Evolutionary conservation across 2,329 filamentous ascomycete genomes (phyloP).

Genomic region (Zymoseptoria tritici): DNA sequence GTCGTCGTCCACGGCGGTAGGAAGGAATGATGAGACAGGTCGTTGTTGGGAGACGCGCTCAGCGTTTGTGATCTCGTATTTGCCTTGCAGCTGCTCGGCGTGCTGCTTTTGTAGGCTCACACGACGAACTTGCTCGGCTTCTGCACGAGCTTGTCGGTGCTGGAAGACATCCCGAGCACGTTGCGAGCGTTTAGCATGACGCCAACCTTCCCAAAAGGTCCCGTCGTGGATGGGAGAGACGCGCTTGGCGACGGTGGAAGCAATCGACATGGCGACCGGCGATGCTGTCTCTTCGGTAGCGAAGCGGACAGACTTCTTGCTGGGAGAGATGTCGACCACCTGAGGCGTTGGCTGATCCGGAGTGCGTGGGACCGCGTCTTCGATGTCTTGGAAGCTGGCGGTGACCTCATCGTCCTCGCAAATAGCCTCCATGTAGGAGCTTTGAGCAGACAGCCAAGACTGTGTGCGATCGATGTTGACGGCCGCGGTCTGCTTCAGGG

Average conservation of each 20-base stretch:
- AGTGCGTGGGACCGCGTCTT: conserved; percentile 25
- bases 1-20: conserved; percentile 31
- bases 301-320: conserved; percentile 72
- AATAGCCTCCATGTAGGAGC: conserved; percentile 49
- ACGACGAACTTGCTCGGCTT: conserved; percentile 77
- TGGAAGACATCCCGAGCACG: conserved; percentile 70
- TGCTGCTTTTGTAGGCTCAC: conserved; percentile 66
- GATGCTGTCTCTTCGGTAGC: conserved; percentile 17
- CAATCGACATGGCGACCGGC: neutral
- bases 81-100: conserved; percentile 74
- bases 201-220: conserved; percentile 76
- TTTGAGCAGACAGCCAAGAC: conserved; percentile 78
- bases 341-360: conserved; percentile 20
- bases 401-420: conserved; percentile 26
- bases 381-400: conserved; percentile 24
- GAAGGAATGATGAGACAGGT: conserved; percentile 40
- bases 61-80: conserved; percentile 62
- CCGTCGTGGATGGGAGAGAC: conserved; percentile 31
- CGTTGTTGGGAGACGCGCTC: conserved; percentile 37
- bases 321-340: conserved; percentile 30
- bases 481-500: conserved; percentile 62
- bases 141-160: conserved; percentile 75
- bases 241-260: conserved; percentile 14
- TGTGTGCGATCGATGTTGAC: conserved; percentile 79
- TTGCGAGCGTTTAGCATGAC: conserved; percentile 49